Conservation (phyloP, 2,329 filamentous ascomycete species). For the Xylariales sp. region DNA sequence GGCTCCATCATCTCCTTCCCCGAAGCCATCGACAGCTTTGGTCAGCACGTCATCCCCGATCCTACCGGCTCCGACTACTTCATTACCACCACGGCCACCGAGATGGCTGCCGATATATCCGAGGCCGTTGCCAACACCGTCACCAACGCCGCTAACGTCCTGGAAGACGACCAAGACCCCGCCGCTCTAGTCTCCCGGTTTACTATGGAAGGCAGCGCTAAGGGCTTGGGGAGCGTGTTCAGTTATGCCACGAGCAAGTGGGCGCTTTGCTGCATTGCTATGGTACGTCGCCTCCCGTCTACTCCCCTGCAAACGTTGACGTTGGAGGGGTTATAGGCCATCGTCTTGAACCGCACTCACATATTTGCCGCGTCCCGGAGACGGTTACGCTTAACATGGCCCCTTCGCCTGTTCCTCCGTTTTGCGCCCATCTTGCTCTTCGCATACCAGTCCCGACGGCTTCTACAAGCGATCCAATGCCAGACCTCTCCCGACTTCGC, state of each 20-base stretch:
- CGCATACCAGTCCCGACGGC: conserved; percentile 71
- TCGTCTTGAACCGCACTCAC: conserved; percentile 89
- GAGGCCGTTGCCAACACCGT: conserved; percentile 52
- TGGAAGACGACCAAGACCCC: conserved; percentile 57
- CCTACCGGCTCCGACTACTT: conserved; percentile 53
- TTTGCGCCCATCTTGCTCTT: conserved; percentile 78
- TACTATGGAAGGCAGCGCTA: conserved; percentile 65
- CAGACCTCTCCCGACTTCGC: conserved; percentile 84
- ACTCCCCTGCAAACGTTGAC: conserved; percentile 28
- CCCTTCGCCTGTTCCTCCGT: conserved; percentile 76
- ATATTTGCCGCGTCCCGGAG: conserved; percentile 92
- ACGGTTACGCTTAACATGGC: conserved; percentile 80
- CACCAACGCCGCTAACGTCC: conserved; percentile 55
- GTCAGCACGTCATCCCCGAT: conserved; percentile 59
- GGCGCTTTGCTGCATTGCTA: conserved; percentile 87
- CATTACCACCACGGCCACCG: conserved; percentile 63
- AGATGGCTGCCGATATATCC: conserved; percentile 56
- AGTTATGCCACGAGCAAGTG: conserved; percentile 92
- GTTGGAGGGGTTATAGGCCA: conserved; percentile 62
- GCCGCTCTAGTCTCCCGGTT: conserved; percentile 59
- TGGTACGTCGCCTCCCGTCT: conserved; percentile 60
- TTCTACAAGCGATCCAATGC: conserved; percentile 90
- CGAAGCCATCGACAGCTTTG: conserved; percentile 70
- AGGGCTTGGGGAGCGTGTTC: conserved; percentile 86
- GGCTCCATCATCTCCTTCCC: conserved; percentile 70